These are phyloP conservation scores for Leccinum sublutescens DNA, from an alignment of 768 basidiomycete genomes.

Conservation along the genomic window DNA sequence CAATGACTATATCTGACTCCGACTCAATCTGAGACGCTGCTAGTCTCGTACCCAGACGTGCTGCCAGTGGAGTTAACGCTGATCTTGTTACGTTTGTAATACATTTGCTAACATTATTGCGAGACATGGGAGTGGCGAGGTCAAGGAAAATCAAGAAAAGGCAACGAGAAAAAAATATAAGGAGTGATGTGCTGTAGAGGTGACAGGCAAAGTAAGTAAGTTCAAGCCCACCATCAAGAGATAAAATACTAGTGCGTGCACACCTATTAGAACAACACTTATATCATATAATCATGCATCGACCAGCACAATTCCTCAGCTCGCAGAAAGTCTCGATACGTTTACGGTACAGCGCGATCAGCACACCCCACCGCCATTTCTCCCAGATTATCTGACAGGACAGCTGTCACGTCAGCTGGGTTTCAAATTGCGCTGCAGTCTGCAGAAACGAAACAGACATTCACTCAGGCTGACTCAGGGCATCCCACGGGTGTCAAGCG, in stretches of 20 bases:
- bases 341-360: slow-evolving; percentile 75
- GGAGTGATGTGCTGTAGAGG: slow-evolving; percentile 7
- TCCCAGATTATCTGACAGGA: slow-evolving; percentile 63
- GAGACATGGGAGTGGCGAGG: slow-evolving; percentile 16
- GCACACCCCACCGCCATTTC: slow-evolving; percentile 81
- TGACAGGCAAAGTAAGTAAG: slow-evolving; percentile 12
- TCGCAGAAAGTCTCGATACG: slow-evolving; percentile 71
- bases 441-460: no score
- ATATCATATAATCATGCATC: slow-evolving; percentile 11
- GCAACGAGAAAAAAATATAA: slow-evolving; percentile 8
- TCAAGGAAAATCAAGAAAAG: slow-evolving; percentile 10
- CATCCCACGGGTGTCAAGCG: no score
- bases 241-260: slow-evolving; percentile 19
- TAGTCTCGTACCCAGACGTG: no score
- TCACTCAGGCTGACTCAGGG: no score
- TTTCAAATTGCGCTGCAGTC: no score
- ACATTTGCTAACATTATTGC: slow-evolving; percentile 25
- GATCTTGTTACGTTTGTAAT: slow-evolving; percentile 16
- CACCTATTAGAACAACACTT: slow-evolving; percentile 17
- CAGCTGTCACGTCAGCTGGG: no score
- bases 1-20: no score
- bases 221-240: slow-evolving; percentile 12
- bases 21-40: no score
- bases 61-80: slow-evolving; percentile 3
- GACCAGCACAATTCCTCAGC: slow-evolving; percentile 19